Evolutionary conservation across 805 yeast species (phyloP).

Genomic region (Yarrowia sp.): DNA sequence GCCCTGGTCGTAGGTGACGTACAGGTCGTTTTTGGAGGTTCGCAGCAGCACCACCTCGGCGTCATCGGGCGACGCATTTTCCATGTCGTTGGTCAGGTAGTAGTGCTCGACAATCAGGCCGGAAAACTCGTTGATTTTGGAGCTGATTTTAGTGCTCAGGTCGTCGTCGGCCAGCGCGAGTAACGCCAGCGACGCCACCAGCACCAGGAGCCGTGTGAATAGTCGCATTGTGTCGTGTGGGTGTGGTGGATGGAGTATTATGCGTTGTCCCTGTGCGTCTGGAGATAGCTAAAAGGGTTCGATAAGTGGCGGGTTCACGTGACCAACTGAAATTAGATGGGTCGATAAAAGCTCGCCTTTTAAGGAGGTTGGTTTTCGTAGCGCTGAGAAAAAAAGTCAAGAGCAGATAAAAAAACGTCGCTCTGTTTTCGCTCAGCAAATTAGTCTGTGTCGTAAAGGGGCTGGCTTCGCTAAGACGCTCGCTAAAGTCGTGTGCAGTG

Average conservation of each 20-base stretch:
- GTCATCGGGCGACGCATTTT: constrained; percentile 36
- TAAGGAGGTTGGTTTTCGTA: too few species aligned
- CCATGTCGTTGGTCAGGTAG: constrained; percentile 56
- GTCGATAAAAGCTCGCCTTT: too few species aligned
- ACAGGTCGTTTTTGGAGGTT: constrained; percentile 52
- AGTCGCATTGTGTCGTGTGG: constrained; percentile 1
- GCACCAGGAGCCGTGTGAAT: constrained; percentile 8
- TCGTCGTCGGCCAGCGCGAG: constrained; percentile 13
- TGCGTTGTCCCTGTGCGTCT: constrained; percentile 1
- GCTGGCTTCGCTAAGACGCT: background rate
- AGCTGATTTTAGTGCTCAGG: constrained; percentile 38
- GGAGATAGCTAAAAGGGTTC: constrained; percentile 6
- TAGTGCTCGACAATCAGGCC: constrained; percentile 56
- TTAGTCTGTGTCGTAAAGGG: too few species aligned
- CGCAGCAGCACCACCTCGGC: constrained; percentile 67
- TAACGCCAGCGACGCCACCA: constrained; percentile 16
- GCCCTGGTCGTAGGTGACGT: constrained; percentile 73
- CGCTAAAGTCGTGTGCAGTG: background rate
- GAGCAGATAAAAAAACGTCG: too few species aligned
- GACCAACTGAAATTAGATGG: background rate
- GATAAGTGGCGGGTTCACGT: constrained; percentile 25
- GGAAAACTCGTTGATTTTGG: constrained; percentile 47
- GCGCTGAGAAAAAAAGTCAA: too few species aligned
- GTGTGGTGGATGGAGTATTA: background rate
- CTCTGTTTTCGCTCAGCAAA: too few species aligned